Evolutionary conservation across 495 filamentous ascomycete genomes (phyloP).

Genomic region (Chaetomium cochliodes): DNA sequence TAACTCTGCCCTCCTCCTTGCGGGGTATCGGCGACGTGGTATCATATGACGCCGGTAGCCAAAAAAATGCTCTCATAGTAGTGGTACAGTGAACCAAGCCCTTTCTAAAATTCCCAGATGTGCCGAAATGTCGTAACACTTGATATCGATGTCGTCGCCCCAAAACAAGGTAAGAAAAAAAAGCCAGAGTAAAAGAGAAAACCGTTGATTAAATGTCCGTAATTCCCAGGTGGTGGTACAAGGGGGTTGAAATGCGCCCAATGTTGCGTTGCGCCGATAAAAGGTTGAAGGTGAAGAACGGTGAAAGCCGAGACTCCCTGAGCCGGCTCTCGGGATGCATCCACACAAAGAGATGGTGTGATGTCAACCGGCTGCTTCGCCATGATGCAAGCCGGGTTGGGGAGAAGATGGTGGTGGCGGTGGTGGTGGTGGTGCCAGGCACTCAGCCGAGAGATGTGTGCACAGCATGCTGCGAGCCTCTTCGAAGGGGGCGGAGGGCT

Average conservation of each 20-base stretch:
- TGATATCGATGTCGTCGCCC: conserved; percentile 26
- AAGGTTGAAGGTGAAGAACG: conserved; percentile 17
- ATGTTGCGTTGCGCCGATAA: conserved; percentile 16
- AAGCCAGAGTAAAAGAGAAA: conserved; percentile 17
- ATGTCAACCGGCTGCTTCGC: neutral
- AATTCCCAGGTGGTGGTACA: conserved; percentile 36
- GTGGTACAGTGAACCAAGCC: conserved; percentile 27
- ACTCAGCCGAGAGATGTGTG: conserved; percentile 3
- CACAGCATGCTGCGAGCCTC: conserved; percentile 20
- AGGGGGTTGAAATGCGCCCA: conserved; percentile 13
- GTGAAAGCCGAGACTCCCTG: conserved; percentile 20
- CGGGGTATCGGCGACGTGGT: conserved; percentile 30
- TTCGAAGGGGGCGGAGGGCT: neutral
- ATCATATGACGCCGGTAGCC: conserved; percentile 30
- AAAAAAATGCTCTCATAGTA: conserved; percentile 29
- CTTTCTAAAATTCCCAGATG: conserved; percentile 25
- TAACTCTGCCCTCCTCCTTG: conserved; percentile 21
- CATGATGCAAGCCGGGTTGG: conserved; percentile 10
- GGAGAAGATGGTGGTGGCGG: conserved; percentile 15
- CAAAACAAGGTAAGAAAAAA: conserved; percentile 19
- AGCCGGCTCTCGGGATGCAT: conserved; percentile 32
- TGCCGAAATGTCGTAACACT: conserved; percentile 25
- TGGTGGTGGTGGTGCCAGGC: conserved; percentile 5
- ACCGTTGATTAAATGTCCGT: conserved; percentile 35
- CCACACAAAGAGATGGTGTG: conserved; percentile 21